Percentiles rank a stretch among this genome's conserved stretches.
These are phyloP conservation scores for Parathielavia appendiculata DNA, from an alignment of 495 filamentous ascomycete species.

Conservation along the genomic window DNA sequence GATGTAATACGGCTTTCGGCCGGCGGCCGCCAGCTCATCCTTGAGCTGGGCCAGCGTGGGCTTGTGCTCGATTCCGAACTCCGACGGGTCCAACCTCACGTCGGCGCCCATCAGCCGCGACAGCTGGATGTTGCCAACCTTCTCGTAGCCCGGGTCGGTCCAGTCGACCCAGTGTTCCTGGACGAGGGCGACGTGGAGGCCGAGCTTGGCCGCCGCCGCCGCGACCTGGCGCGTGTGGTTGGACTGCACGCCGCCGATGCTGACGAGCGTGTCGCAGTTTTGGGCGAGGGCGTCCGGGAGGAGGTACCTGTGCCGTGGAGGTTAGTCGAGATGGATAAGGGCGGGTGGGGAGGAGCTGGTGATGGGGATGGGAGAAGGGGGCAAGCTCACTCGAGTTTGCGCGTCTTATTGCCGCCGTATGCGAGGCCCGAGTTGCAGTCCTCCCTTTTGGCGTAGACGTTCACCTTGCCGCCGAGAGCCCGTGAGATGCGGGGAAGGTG, in stretches of 20 bases:
- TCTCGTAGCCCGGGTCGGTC: conserved; percentile 46
- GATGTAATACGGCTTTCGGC: conserved; percentile 58
- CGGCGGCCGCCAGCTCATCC: conserved; percentile 40
- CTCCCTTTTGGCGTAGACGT: conserved; percentile 59
- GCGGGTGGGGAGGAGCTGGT: background rate
- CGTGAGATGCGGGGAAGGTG: conserved; percentile 53
- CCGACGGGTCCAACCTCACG: conserved; percentile 44
- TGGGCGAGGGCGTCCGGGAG: conserved; percentile 52
- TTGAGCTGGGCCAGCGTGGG: conserved; percentile 43
- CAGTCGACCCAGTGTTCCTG: conserved; percentile 62
- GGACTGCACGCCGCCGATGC: conserved; percentile 59
- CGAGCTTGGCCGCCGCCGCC: conserved; percentile 49
- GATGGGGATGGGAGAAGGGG: background rate
- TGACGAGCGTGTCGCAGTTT: conserved; percentile 52
- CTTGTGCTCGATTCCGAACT: conserved; percentile 59
- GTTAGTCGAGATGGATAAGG: background rate
- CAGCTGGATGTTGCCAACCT: conserved; percentile 59
- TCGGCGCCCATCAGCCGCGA: conserved; percentile 58
- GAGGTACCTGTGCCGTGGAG: conserved; percentile 39
- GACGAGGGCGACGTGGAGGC: conserved; percentile 50
- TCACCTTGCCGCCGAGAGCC: conserved; percentile 49
- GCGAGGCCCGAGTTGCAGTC: conserved; percentile 59
- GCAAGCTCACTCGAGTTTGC: conserved; percentile 55
- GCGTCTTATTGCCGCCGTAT: conserved; percentile 61
- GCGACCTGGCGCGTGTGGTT: conserved; percentile 63